Evolutionary conservation across 1,284 basidiomycete genomes (phyloP), one percentile per base, ranked within the genome.

Genomic region (Microbotryum silenes-acaulis): DNA sequence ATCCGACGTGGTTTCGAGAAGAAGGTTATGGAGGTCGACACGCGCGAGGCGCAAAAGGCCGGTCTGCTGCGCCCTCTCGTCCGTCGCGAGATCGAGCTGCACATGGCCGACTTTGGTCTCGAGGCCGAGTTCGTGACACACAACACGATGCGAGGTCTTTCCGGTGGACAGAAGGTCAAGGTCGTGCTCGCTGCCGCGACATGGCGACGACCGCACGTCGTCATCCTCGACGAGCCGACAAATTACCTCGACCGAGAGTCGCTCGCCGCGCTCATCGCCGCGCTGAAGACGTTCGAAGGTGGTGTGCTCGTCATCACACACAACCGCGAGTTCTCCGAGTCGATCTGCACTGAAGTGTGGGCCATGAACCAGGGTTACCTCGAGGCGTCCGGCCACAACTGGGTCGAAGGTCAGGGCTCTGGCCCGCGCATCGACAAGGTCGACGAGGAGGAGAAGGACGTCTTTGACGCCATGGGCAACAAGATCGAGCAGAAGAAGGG

Each of bases 121-220:
- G 92, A 97, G 80, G 81, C 92, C 66, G 91, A 94, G 81, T 96
- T 96, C 77, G 90, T 93, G 70, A 89, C 89, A 45, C 92, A 97
- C 83, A 73, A 73, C 66, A 72, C 70, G 16, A 70, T 68, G 71
- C 84, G 91, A 67, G 93, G 93, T 85, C 86, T 97, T 56, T 96
- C 91, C 64, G 96, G 96, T 79, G 96, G 96, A 77, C 96, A 99
- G 80, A 98, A 98, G 82, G 93, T 97, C 77, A 97, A 97, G 85
- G 93, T 98, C 73, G 94, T 97, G 29, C 89, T 97, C 72, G 93
- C 91, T 79, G 92, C 94, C 71, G 91, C 94, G 54, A 97, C 92
- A 53, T 97, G 93, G 92, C 91, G 92, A 77, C 87, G 92, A 72
- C 96, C 94, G 64, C 96, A 98, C 81, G 79, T 97, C 77, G 88